Evolutionary conservation across 1,284 basidiomycete genomes (phyloP).

Genomic region (Tilletia walkeri): DNA sequence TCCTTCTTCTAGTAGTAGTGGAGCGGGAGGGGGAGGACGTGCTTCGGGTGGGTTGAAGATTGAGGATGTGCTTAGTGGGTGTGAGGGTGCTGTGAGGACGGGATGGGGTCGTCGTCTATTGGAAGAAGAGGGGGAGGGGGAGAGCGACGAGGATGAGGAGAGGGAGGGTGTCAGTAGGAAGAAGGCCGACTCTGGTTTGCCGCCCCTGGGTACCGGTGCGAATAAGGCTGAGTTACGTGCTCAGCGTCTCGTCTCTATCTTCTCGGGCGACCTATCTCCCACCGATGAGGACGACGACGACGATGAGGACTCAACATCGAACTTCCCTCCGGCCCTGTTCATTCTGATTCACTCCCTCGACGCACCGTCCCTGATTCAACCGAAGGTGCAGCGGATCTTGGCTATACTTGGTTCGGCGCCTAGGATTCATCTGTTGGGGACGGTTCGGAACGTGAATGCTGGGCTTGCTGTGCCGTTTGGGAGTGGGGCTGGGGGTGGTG

Average conservation of each 20-base stretch:
- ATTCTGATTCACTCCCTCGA: conserved; percentile 13
- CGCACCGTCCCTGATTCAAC: neutral
- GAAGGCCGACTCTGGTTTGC: no score
- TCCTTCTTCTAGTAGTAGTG: neutral
- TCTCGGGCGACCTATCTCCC: neutral
- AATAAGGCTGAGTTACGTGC: neutral
- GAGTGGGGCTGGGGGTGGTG: neutral
- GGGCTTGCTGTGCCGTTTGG: conserved; percentile 14
- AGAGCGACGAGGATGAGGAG: neutral
- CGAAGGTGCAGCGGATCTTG: conserved; percentile 6
- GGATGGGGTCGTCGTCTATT: neutral
- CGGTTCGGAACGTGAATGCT: conserved; percentile 16
- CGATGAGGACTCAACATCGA: neutral
- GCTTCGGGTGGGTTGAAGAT: neutral
- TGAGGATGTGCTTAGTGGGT: conserved; percentile 7
- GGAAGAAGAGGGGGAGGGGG: neutral
- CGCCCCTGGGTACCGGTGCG: neutral
- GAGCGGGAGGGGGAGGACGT: neutral
- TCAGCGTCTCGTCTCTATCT: neutral
- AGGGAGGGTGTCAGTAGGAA: neutral
- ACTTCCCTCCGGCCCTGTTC: conserved; percentile 3
- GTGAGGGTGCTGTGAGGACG: conserved; percentile 3
- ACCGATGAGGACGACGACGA: neutral
- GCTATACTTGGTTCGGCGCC: neutral
- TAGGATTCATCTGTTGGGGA: conserved; percentile 3